phyloP scores from a whole-genome alignment of 2,329 filamentous ascomycete genomes.

The Pseudocercospora vitis region DNA sequence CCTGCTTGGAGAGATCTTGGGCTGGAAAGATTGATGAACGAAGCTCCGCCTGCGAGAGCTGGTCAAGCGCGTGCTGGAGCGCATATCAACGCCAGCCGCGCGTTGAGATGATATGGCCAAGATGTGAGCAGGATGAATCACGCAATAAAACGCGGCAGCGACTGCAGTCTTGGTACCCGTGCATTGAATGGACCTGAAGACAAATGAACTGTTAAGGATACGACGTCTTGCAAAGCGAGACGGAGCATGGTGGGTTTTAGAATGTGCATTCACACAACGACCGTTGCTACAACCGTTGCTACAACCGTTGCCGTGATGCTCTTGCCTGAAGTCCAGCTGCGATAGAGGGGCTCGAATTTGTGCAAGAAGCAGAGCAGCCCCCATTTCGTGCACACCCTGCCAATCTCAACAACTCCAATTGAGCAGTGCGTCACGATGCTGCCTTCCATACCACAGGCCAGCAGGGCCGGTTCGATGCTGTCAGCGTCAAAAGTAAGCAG shows the following conservation, averaged over 20 bases:
- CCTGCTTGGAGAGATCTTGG: conserved; percentile 78
- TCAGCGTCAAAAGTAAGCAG: neutral
- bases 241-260: too few species aligned
- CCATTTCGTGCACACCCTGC: neutral
- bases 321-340: too few species aligned
- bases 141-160: neutral
- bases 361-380: neutral
- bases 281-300: too few species aligned
- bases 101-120: conserved; percentile 15
- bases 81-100: conserved; percentile 6
- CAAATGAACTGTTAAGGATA: too few species aligned
- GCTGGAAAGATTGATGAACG: conserved; percentile 67
- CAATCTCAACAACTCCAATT: neutral
- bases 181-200: neutral
- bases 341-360: neutral
- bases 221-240: too few species aligned
- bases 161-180: neutral
- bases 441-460: neutral
- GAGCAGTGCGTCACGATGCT: neutral
- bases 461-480: neutral
- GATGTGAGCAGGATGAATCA: neutral
- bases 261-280: too few species aligned
- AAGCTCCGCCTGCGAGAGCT: conserved; percentile 51
- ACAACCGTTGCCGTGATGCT: too few species aligned
- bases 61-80: conserved; percentile 22